phyloP scores from a whole-genome alignment of 106 monocot species.

The Dendrobium huoshanense region DNA sequence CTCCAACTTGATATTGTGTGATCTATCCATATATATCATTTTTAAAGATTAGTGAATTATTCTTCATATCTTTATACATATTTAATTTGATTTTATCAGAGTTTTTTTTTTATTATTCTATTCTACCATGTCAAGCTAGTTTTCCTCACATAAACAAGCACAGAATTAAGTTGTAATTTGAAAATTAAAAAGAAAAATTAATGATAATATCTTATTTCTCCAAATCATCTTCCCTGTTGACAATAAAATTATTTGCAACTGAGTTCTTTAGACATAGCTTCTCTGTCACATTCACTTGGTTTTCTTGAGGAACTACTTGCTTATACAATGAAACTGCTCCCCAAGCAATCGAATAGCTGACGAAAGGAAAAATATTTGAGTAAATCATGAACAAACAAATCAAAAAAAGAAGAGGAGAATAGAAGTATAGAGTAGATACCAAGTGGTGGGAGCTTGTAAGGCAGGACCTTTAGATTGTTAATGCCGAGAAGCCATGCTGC shows the following conservation, averaged over 20 bases:
- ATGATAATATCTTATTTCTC: background rate
- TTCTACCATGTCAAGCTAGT: too few relatives aligned
- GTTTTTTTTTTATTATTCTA: too few relatives aligned
- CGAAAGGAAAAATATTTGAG: background rate
- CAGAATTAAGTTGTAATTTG: too few relatives aligned
- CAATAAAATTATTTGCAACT: background rate
- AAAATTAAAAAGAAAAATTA: too few relatives aligned
- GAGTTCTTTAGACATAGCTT: background rate
- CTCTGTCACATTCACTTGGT: too few relatives aligned
- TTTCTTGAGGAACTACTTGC: too few relatives aligned
- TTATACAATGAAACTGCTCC: background rate
- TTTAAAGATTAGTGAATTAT: too few relatives aligned
- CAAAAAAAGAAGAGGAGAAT: background rate
- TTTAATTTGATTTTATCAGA: too few relatives aligned
- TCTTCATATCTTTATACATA: too few relatives aligned
- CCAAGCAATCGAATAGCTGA: background rate
- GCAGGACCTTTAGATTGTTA: slow-evolving; percentile 80
- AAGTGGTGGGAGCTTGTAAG: slow-evolving; percentile 75
- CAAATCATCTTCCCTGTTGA: background rate
- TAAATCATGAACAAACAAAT: background rate
- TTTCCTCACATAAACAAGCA: too few relatives aligned
- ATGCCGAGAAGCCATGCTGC: slow-evolving; percentile 73
- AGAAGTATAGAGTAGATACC: slow-evolving; percentile 25
- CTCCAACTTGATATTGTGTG: too few relatives aligned
- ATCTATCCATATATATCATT: too few relatives aligned